Conservation (phyloP, 805 yeast species). For the Schwanniomyces yamadae region DNA sequence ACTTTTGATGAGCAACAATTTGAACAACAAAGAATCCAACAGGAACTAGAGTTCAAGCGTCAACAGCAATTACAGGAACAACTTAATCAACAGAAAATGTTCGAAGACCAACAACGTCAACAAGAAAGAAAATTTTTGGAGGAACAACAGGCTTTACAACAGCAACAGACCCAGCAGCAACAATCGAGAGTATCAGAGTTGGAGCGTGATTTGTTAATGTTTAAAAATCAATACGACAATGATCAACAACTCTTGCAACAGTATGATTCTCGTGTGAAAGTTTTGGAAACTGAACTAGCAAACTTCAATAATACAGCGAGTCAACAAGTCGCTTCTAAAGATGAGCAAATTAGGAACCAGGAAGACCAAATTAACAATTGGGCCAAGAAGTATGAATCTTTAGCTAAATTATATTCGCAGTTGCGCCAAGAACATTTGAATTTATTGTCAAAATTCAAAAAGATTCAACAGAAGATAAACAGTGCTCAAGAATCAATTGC, state of each 20-base stretch:
- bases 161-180: slow-evolving; percentile 69
- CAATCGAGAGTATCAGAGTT: slow-evolving; percentile 78
- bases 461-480: slow-evolving; percentile 81
- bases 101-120: slow-evolving; percentile 72
- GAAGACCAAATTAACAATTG: slow-evolving; percentile 77
- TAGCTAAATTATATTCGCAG: slow-evolving; percentile 88
- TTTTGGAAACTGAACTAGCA: slow-evolving; percentile 69
- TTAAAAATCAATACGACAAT: slow-evolving; percentile 80
- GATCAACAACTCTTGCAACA: slow-evolving; percentile 83
- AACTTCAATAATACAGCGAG: slow-evolving; percentile 62
- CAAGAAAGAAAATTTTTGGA: slow-evolving; percentile 66
- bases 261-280: slow-evolving; percentile 81
- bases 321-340: slow-evolving; percentile 72
- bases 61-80: slow-evolving; percentile 67
- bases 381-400: slow-evolving; percentile 83
- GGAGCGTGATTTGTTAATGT: slow-evolving; percentile 73
- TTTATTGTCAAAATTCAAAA: slow-evolving; percentile 72
- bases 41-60: slow-evolving; percentile 63
- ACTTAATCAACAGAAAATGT: slow-evolving; percentile 65
- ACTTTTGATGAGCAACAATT: slow-evolving; percentile 51
- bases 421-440: slow-evolving; percentile 88
- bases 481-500: slow-evolving; percentile 87
- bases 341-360: slow-evolving; percentile 62
- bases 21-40: slow-evolving; percentile 60
- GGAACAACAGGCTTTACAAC: slow-evolving; percentile 65